Conservation (phyloP, 2,329 filamentous ascomycete species). For the Neofusicoccum laricinum region DNA sequence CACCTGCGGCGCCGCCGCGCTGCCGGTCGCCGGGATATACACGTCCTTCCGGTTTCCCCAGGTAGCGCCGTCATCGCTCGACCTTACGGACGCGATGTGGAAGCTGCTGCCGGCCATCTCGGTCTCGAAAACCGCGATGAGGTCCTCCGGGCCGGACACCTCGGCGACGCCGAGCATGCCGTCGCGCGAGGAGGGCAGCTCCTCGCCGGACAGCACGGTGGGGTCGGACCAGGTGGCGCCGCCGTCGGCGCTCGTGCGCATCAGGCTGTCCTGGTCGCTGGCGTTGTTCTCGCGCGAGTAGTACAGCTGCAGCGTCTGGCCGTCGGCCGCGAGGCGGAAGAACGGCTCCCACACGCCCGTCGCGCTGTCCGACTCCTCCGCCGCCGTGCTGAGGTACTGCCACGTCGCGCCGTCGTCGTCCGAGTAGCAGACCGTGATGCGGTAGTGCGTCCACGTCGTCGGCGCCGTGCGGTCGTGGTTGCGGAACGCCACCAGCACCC, state of each 20-base stretch:
- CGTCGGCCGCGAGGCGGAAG: conserved; percentile 38
- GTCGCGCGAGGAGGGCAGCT: conserved; percentile 35
- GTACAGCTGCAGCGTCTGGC: conserved; percentile 40
- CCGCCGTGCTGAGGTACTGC: conserved; percentile 30
- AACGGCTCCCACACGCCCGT: conserved; percentile 50
- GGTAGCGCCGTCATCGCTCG: conserved; percentile 40
- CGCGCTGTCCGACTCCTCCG: conserved; percentile 20
- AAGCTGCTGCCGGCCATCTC: conserved; percentile 30
- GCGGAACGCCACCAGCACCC: conserved; percentile 32
- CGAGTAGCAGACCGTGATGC: conserved; percentile 44
- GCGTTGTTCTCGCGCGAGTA: conserved; percentile 43
- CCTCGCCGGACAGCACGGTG: conserved; percentile 36
- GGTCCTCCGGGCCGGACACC: conserved; percentile 24
- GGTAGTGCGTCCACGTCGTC: conserved; percentile 30
- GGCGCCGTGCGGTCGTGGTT: conserved; percentile 30
- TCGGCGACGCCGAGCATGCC: conserved; percentile 47
- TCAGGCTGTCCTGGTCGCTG: conserved; percentile 43
- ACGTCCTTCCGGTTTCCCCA: conserved; percentile 39
- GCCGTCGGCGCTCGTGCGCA: conserved; percentile 40
- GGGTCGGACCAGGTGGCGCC: conserved; percentile 38
- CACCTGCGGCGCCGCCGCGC: conserved; percentile 44
- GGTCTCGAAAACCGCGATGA: conserved; percentile 47
- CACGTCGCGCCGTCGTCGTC: conserved; percentile 42
- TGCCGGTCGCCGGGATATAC: conserved; percentile 27
- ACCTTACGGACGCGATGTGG: conserved; percentile 37